A percentile compares a stretch with the other conserved stretches of the same genome.
These are phyloP conservation scores for Penicillium riverlandense DNA, from an alignment of 495 filamentous ascomycete genomes.

Conservation along the genomic window DNA sequence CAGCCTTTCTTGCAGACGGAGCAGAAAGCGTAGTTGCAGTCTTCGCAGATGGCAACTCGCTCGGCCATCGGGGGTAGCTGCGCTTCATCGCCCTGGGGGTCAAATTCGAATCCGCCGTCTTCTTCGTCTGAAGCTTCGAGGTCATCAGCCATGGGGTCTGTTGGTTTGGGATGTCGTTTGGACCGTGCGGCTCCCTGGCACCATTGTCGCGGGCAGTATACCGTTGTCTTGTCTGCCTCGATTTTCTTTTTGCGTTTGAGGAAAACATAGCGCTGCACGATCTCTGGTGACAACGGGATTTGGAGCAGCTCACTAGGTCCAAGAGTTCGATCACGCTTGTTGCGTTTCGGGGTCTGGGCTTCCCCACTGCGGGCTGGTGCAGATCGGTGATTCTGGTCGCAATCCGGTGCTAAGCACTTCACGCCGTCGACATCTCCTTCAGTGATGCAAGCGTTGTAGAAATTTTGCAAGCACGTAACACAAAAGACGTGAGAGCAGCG, in stretches of 20 bases:
- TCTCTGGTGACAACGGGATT: conserved; percentile 67
- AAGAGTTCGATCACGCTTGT: conserved; percentile 55
- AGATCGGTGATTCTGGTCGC: conserved; percentile 51
- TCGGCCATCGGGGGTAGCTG: conserved; percentile 44
- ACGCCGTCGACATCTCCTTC: conserved; percentile 76
- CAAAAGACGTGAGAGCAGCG: conserved; percentile 91
- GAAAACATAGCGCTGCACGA: conserved; percentile 76
- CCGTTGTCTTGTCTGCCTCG: conserved; percentile 81
- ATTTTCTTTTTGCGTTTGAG: conserved; percentile 88
- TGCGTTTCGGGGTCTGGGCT: conserved; percentile 22
- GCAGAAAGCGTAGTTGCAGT: conserved; percentile 92
- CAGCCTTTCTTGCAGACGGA: conserved; percentile 64
- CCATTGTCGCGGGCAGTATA: conserved; percentile 93
- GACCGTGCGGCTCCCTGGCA: conserved; percentile 87
- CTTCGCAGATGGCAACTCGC: conserved; percentile 75
- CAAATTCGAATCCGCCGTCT: conserved; percentile 17
- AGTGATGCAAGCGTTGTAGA: conserved; percentile 78
- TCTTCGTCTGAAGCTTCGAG: conserved; percentile 42
- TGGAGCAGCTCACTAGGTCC: conserved; percentile 83
- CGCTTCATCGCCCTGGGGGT: conserved; percentile 26
- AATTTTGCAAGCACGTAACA: conserved; percentile 72
- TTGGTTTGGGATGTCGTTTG: conserved; percentile 66
- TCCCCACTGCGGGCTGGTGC: conserved; percentile 7
- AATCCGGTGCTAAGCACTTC: conserved; percentile 69
- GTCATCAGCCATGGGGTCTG: conserved; percentile 41